Evolutionary conservation across 441 rosid genomes (phyloP).

Genomic region (Mallotus repandus): DNA sequence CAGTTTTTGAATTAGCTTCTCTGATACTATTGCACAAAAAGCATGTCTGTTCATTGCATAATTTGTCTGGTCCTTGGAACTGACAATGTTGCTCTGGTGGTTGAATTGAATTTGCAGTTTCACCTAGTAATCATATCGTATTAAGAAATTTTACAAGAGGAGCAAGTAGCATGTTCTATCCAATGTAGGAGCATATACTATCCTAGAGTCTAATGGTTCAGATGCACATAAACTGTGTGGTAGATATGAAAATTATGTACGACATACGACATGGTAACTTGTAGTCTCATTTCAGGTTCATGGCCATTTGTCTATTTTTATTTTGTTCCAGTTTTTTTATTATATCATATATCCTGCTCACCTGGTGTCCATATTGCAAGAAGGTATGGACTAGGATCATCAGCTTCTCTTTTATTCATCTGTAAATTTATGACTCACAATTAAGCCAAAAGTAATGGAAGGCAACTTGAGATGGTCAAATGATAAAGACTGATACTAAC

Average conservation of each 20-base stretch:
- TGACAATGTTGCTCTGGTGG: conserved; percentile 57
- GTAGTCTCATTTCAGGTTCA: background rate
- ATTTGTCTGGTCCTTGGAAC: conserved; percentile 41
- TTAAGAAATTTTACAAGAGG: conserved; percentile 13
- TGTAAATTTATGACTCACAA: conserved; percentile 32
- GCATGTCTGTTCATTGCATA: conserved; percentile 71
- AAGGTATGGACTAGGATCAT: conserved; percentile 95
- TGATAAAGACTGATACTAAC: conserved; percentile 46
- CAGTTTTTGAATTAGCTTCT: conserved; percentile 69
- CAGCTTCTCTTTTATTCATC: conserved; percentile 84
- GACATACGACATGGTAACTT: conserved; percentile 3
- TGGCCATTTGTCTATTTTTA: background rate
- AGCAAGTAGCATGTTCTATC: background rate
- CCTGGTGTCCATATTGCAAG: conserved; percentile 99
- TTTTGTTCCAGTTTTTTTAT: background rate
- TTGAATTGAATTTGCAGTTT: conserved; percentile 69
- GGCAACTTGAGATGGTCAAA: conserved; percentile 15
- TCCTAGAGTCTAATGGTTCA: background rate
- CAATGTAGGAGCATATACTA: conserved; percentile 4
- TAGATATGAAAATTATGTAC: conserved; percentile 1
- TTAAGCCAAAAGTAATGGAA: conserved; percentile 23
- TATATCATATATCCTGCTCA: conserved; percentile 21
- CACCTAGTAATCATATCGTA: conserved; percentile 49
- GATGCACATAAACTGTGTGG: background rate
- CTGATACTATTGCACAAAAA: conserved; percentile 65